phyloP scores from a whole-genome alignment of 306 rosid species.

The Begonia peltatifolia region DNA sequence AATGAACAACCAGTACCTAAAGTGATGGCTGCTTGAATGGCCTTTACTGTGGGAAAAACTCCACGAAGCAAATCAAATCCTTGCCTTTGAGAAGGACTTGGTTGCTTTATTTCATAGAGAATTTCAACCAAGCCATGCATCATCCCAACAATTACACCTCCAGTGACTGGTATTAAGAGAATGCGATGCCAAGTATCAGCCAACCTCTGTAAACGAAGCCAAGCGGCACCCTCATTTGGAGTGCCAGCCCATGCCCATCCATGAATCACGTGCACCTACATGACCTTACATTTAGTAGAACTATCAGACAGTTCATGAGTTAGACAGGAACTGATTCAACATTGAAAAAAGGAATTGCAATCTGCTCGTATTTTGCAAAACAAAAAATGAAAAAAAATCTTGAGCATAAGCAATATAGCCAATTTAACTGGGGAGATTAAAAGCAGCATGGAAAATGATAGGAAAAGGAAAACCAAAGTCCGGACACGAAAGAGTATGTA shows the following conservation, averaged over 20 bases:
- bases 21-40: slow-evolving; percentile 89
- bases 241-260: slow-evolving; percentile 99
- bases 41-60: slow-evolving; percentile 72
- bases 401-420: too few relatives aligned
- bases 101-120: slow-evolving; percentile 67
- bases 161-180: slow-evolving; percentile 78
- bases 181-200: slow-evolving; percentile 96
- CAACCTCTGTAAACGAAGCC: slow-evolving; percentile 89
- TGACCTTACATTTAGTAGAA: slow-evolving; percentile 9
- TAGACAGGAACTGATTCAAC: too few relatives aligned
- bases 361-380: too few relatives aligned
- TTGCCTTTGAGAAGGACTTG: slow-evolving; percentile 51
- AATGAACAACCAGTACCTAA: slow-evolving; percentile 95
- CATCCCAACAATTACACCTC: slow-evolving; percentile 96
- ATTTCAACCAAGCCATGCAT: slow-evolving; percentile 96
- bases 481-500: too few relatives aligned
- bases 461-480: too few relatives aligned
- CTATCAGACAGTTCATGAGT: neutral
- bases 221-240: slow-evolving; percentile 93
- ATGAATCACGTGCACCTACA: slow-evolving; percentile 79
- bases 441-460: too few relatives aligned
- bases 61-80: slow-evolving; percentile 83
- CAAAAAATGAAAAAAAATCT: too few relatives aligned
- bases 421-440: too few relatives aligned
- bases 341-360: too few relatives aligned